Percentiles rank a stretch among this genome's conserved stretches.
Evolutionary conservation across 306 rosid species (phyloP).

Genomic region (Dryas octopetala): DNA sequence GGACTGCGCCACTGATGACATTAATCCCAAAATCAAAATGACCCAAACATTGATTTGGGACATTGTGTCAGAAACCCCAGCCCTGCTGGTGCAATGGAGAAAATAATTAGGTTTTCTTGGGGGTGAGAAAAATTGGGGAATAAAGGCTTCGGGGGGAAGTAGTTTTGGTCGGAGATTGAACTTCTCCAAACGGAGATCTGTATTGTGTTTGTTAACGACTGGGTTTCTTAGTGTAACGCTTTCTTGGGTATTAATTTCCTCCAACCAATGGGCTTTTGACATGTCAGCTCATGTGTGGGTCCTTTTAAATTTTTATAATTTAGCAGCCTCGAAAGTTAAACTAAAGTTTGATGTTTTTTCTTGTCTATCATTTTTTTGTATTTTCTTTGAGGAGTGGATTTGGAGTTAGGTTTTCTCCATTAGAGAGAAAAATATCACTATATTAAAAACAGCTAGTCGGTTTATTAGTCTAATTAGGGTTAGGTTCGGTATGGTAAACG

Average conservation of each 20-base stretch:
- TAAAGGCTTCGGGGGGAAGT: background rate
- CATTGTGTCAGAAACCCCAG: slow-evolving; percentile 28
- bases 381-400: too few relatives aligned
- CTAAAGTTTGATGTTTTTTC: too few relatives aligned
- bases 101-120: background rate
- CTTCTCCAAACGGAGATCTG: slow-evolving; percentile 11
- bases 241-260: background rate
- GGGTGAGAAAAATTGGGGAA: background rate
- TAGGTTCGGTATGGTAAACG: too few relatives aligned
- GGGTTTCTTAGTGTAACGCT: background rate
- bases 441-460: too few relatives aligned
- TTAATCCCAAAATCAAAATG: slow-evolving; percentile 30
- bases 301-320: background rate
- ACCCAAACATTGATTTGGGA: slow-evolving; percentile 23
- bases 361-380: too few relatives aligned
- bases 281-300: background rate
- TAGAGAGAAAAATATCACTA: too few relatives aligned
- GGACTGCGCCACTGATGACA: slow-evolving; percentile 34
- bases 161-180: slow-evolving; percentile 9
- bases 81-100: background rate
- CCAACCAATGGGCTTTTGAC: slow-evolving; percentile 11
- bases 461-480: too few relatives aligned
- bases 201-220: slow-evolving; percentile 9
- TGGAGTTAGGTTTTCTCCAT: too few relatives aligned
- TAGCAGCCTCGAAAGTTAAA: too few relatives aligned